Percentiles rank a stretch among this genome's conserved stretches.
These are phyloP conservation scores for Hermanozyma aechmeae DNA, from an alignment of 805 yeast genomes.

Conservation along the genomic window DNA sequence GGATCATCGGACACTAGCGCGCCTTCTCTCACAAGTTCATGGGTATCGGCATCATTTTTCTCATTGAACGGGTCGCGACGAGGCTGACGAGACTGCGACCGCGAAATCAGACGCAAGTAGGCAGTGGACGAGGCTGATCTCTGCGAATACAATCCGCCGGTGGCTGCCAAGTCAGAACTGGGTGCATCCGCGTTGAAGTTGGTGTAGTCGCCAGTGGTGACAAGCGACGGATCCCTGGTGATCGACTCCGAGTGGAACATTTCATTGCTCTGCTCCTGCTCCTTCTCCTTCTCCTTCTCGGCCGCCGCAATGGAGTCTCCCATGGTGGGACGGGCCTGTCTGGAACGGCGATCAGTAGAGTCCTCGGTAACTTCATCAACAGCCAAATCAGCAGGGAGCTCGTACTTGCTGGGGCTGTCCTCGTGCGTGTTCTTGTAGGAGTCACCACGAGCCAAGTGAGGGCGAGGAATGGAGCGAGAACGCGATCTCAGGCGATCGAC, in stretches of 20 bases:
- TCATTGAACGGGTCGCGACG: no score
- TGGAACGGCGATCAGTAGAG: slow-evolving; percentile 25
- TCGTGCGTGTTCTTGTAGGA: slow-evolving; percentile 54
- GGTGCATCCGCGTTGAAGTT: slow-evolving; percentile 34
- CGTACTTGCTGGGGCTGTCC: slow-evolving; percentile 35
- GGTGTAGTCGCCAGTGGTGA: slow-evolving; percentile 38
- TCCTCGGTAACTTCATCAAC: slow-evolving; percentile 8
- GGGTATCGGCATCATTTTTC: slow-evolving; percentile 19
- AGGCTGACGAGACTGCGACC: slow-evolving; percentile 47
- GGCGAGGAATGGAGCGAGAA: slow-evolving; percentile 21
- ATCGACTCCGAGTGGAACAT: slow-evolving; percentile 4
- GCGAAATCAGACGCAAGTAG: slow-evolving; percentile 56
- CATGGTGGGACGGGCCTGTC: slow-evolving; percentile 34
- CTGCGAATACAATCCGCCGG: slow-evolving; percentile 17
- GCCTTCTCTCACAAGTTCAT: slow-evolving; percentile 46
- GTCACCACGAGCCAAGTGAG: slow-evolving; percentile 72
- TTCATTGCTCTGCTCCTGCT: neutral
- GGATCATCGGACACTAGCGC: slow-evolving; percentile 45
- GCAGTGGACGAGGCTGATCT: slow-evolving; percentile 37
- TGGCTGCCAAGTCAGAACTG: slow-evolving; percentile 3
- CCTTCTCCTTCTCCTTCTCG: slow-evolving; percentile 15
- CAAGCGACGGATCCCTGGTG: slow-evolving; percentile 28
- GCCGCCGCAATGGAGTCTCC: slow-evolving; percentile 37
- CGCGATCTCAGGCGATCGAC: slow-evolving; percentile 9
- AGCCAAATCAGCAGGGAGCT: slow-evolving; percentile 31